Conservation (phyloP, 768 basidiomycete genomes). For the Tremella mesenterica region DNA sequence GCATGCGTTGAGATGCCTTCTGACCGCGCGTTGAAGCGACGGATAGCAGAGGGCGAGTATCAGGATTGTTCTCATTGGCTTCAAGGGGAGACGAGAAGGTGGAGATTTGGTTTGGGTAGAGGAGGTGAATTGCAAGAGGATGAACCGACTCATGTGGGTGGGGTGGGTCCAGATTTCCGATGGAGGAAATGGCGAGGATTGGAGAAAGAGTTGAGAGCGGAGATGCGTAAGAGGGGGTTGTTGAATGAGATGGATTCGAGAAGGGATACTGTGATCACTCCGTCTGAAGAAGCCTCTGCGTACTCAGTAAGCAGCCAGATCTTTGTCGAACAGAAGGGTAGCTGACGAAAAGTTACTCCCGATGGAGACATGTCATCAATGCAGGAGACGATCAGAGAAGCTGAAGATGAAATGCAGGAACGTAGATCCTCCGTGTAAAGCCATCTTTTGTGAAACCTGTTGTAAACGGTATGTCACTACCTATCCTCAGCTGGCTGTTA, state of each 20-base stretch:
- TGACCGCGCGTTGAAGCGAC: conserved; percentile 17
- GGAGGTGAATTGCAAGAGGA: conserved; percentile 9
- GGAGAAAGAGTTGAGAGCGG: conserved; percentile 15
- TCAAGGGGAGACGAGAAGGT: conserved; percentile 21
- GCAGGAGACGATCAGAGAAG: conserved; percentile 28
- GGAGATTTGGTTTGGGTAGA: conserved; percentile 19
- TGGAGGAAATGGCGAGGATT: conserved; percentile 28
- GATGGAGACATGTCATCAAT: conserved; percentile 40
- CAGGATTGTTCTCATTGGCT: conserved; percentile 20
- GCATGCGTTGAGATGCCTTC: conserved; percentile 33
- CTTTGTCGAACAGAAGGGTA: no score
- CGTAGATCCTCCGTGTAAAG: conserved; percentile 24
- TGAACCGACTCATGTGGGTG: conserved; percentile 10
- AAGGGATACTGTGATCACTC: background rate
- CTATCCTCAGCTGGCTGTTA: background rate
- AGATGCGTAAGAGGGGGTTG: conserved; percentile 18
- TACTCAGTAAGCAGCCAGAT: conserved; percentile 21
- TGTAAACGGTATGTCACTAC: conserved; percentile 27
- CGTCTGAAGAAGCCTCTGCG: conserved; percentile 15
- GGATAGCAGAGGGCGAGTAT: conserved; percentile 32
- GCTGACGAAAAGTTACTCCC: conserved; percentile 25
- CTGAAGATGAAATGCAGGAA: conserved; percentile 40
- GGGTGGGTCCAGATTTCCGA: conserved; percentile 23
- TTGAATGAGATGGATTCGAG: conserved; percentile 17
- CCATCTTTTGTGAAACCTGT: conserved; percentile 35